A percentile compares a stretch with the other conserved stretches of the same genome.
Conservation (phyloP, 805 yeast genomes). For the Cyberlindnera samutprakarnensis region DNA sequence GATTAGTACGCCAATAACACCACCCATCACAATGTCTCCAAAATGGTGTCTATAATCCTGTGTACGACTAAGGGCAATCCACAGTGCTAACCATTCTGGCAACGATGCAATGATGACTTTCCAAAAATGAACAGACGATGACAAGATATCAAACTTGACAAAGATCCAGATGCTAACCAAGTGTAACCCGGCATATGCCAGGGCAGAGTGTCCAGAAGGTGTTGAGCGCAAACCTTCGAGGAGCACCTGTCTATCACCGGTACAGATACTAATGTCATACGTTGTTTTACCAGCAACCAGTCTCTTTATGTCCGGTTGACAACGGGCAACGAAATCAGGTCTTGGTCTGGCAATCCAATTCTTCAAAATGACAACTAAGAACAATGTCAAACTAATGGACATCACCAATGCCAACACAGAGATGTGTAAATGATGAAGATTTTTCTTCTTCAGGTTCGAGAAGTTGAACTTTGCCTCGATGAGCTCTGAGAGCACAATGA, state of each 20-base stretch:
- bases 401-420: slow-evolving; percentile 8
- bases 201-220: slow-evolving; percentile 73
- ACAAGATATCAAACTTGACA: slow-evolving; percentile 22
- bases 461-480: slow-evolving; percentile 5
- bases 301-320: slow-evolving; percentile 52
- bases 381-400: slow-evolving; percentile 9
- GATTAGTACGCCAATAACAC: slow-evolving; percentile 44
- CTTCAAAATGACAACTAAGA: slow-evolving; percentile 41
- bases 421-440: slow-evolving; percentile 10
- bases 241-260: slow-evolving; percentile 34
- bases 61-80: slow-evolving; percentile 78
- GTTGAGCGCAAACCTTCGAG: slow-evolving; percentile 73
- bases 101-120: slow-evolving; percentile 39
- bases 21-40: slow-evolving; percentile 74
- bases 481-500: slow-evolving; percentile 1
- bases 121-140: slow-evolving; percentile 37
- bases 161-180: slow-evolving; percentile 55
- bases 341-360: slow-evolving; percentile 81
- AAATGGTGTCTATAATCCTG: slow-evolving; percentile 92
- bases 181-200: slow-evolving; percentile 59
- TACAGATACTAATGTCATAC: slow-evolving; percentile 43
- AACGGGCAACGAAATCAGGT: slow-evolving; percentile 85
- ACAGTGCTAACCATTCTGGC: slow-evolving; percentile 62
- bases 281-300: slow-evolving; percentile 8
- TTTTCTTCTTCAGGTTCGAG: slow-evolving; percentile 3